These are phyloP conservation scores for Irineochytrium annulatum DNA, from an alignment of 192 early-diverging fungal species.

Conservation along the genomic window DNA sequence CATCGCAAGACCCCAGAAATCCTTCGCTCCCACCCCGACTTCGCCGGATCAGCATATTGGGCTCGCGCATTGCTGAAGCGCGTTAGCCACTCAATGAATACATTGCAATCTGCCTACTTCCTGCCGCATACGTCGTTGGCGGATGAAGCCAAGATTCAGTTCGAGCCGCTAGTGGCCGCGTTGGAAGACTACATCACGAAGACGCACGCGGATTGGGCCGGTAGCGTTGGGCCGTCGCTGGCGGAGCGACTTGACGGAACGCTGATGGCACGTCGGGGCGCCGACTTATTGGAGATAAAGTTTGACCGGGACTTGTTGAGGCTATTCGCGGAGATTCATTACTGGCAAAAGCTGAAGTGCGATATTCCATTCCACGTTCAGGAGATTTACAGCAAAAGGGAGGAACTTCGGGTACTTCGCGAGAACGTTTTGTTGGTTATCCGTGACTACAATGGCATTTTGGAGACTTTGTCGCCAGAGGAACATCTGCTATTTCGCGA, in stretches of 20 bases:
- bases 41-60: conserved; percentile 59
- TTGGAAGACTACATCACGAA: conserved; percentile 61
- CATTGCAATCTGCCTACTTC: conserved; percentile 50
- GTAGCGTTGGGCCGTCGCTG: conserved; percentile 32
- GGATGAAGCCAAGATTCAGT: conserved; percentile 54
- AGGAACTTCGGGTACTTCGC: conserved; percentile 53
- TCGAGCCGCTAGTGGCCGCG: conserved; percentile 42
- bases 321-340: conserved; percentile 53
- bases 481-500: conserved; percentile 56
- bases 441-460: conserved; percentile 62
- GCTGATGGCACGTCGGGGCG: conserved; percentile 38
- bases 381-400: conserved; percentile 55
- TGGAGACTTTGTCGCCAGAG: conserved; percentile 50
- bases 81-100: conserved; percentile 38
- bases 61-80: conserved; percentile 50
- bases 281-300: conserved; percentile 51
- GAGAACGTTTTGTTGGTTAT: conserved; percentile 62
- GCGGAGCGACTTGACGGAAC: conserved; percentile 41
- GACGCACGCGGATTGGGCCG: conserved; percentile 53
- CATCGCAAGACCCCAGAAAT: conserved; percentile 54
- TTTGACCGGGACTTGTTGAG: conserved; percentile 55
- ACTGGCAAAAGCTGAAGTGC: conserved; percentile 59
- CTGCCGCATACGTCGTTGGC: conserved; percentile 46
- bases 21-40: conserved; percentile 52
- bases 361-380: conserved; percentile 62